Evolutionary conservation across 2,329 filamentous ascomycete genomes (phyloP).

Genomic region (Monilinia laxa): DNA sequence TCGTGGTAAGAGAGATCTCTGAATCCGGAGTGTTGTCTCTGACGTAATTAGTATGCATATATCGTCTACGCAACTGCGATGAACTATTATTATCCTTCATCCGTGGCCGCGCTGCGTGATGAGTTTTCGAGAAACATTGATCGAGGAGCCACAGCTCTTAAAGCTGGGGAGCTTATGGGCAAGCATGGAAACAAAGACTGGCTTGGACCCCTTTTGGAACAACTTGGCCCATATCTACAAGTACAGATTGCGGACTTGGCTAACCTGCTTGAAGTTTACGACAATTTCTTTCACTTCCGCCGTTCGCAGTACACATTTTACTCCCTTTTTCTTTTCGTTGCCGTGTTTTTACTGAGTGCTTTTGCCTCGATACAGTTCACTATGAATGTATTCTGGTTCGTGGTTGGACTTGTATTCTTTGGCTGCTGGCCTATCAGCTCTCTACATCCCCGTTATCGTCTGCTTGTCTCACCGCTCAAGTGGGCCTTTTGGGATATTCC

Average conservation of each 20-base stretch:
- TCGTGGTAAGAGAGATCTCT: constrained; percentile 27
- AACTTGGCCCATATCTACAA: constrained; percentile 41
- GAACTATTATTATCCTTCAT: constrained; percentile 30
- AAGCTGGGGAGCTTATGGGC: constrained; percentile 42
- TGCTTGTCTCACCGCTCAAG: constrained; percentile 41
- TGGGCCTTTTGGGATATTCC: constrained; percentile 43
- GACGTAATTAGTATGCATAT: constrained; percentile 27
- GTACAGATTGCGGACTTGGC: constrained; percentile 42
- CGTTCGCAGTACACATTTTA: constrained; percentile 37
- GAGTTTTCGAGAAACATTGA: constrained; percentile 40
- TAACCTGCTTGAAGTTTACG: constrained; percentile 41
- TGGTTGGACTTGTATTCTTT: constrained; percentile 40
- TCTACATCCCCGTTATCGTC: constrained; percentile 41
- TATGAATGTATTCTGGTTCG: constrained; percentile 38
- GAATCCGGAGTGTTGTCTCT: neutral
- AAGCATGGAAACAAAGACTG: constrained; percentile 42
- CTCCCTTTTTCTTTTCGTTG: constrained; percentile 34
- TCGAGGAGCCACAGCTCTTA: constrained; percentile 37
- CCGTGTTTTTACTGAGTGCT: constrained; percentile 33
- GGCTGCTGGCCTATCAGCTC: constrained; percentile 41
- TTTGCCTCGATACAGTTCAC: constrained; percentile 36
- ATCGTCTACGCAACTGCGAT: constrained; percentile 29
- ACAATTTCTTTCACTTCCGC: constrained; percentile 44
- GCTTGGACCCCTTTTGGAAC: constrained; percentile 33
- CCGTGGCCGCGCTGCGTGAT: constrained; percentile 27